Evolutionary conservation across 2,329 filamentous ascomycete species (phyloP), one percentile per base, ranked within the genome.

Genomic region (Clathrospora elynae): DNA sequence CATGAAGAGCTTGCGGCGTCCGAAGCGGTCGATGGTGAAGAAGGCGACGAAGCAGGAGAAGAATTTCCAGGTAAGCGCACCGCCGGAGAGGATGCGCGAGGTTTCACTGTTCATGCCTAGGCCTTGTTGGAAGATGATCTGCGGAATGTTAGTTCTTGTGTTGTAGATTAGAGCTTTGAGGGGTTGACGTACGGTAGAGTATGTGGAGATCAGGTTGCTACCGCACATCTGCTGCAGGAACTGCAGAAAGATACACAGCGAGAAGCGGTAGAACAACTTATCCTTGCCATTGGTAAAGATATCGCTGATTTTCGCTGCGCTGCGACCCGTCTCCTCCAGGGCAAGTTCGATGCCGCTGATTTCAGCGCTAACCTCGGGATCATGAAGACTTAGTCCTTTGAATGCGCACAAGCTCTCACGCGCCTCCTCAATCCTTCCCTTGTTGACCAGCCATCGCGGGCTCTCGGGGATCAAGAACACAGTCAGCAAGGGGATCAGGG

Each of bases 391-490:
- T 1, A 70, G 56, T n/a, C 67, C 73, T 25, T 71, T 71, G 31
- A 77, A 66, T 3, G 62, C 62, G 2, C 73, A 64, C 6, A 78
- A 58, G 20, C 61, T 69, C 5, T 41, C 43, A 12, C 78, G 78
- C 0, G 85, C 86, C 61, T 90, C 86, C 1, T 87, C 79, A 20
- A 84, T 75, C 0, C 84, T 78, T 0, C 82, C 84, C 7, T 79
- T 81, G 53, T 87, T 87, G 51, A 82, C 78, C 0, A 89, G 75
- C 79, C 82, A 87, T 2, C 85, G 75, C 0, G 85, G 86, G 0
- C 82, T 85, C 51, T 90, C 86, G 0, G 85, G 86, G 61, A 88
- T 84, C 66, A 83, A 80, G 80, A 82, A 86, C 17, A 86, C 78
- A 2, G 75, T 63, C 0, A 55, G 59, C 35, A 87, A 73, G 0